Evolutionary conservation across 78 protist species (phyloP), one percentile per base, ranked within the genome.

Genomic region (Planoprotostelium fungivorum): DNA sequence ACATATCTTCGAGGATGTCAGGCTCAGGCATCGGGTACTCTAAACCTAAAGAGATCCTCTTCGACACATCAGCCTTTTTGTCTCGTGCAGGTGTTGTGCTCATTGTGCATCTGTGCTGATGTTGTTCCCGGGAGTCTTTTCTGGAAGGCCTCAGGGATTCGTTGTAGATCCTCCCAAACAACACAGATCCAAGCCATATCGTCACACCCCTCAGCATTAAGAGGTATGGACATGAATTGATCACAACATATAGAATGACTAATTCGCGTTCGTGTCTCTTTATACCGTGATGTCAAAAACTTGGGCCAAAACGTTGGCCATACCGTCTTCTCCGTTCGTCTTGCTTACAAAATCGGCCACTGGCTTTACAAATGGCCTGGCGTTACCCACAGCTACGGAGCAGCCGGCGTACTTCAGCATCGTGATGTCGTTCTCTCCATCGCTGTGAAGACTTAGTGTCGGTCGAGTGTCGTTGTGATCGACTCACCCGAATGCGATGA

Each of bases 251-350:
- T n/a, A n/a, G n/a, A n/a, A n/a, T n/a, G n/a, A n/a, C n/a, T n/a
- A n/a, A n/a, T n/a, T n/a, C n/a, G n/a, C n/a, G n/a, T n/a, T n/a
- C n/a, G n/a, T n/a, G n/a, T n/a, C n/a, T n/a, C n/a, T n/a, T n/a
- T n/a, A n/a, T n/a, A n/a, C n/a, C n/a, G n/a, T n/a, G 73, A 51
- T 51, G 73, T 51, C 73, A 51, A 51, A 51, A 51, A 51, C 73
- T 51, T 16, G 5, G 5, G 73, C 5, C 5, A 51, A 16, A 51
- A 51, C 73, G 73, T 51, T 16, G 5, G 73, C 73, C 5, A 51
- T 5, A 25, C 73, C 73, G 73, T 51, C 73, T 16, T 51, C 73
- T 51, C 16, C 16, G 73, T 51, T 51, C 16, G 73, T 25, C 73
- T 25, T 5, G 73, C 73, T 16, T 5, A 51, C 73, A 51, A 25